Percentiles rank a stretch among this genome's conserved stretches.
Conservation (phyloP, 495 filamentous ascomycete genomes). For the Penicillium mononematosum region DNA sequence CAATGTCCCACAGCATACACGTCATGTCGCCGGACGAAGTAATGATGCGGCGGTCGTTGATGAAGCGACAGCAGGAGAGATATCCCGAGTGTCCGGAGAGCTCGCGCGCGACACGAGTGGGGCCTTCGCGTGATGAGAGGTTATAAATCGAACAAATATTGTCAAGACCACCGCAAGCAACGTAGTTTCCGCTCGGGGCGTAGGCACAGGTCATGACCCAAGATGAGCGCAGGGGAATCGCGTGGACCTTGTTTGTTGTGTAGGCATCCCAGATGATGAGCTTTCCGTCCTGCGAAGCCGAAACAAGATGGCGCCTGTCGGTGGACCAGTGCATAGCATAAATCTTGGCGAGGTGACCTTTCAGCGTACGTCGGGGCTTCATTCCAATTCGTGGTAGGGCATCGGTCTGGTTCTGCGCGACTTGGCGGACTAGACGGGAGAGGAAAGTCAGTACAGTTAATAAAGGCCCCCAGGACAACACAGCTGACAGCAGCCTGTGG, state of each 20-base stretch:
- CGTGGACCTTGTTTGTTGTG: conserved; percentile 99
- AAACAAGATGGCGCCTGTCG: conserved; percentile 95
- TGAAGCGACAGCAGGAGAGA: conserved; percentile 97
- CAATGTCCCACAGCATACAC: conserved; percentile 99
- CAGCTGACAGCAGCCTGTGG: neutral
- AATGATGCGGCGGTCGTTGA: conserved; percentile 96
- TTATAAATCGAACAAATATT: conserved; percentile 99
- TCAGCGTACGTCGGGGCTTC: conserved; percentile 92
- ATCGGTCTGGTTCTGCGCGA: conserved; percentile 86
- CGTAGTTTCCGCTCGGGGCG: conserved; percentile 95
- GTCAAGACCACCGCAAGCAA: conserved; percentile 96
- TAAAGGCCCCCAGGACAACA: neutral
- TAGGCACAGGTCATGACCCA: conserved; percentile 99
- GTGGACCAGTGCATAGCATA: conserved; percentile 99
- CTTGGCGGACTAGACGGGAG: conserved; percentile 71
- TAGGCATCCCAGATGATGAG: conserved; percentile 99
- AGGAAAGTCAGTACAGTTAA: conserved; percentile 5
- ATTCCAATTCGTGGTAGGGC: conserved; percentile 87
- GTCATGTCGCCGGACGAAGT: conserved; percentile 99
- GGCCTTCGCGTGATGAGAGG: conserved; percentile 91
- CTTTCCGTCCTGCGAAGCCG: conserved; percentile 98
- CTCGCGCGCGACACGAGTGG: conserved; percentile 93
- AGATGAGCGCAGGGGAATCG: conserved; percentile 95
- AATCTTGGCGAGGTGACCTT: conserved; percentile 97
- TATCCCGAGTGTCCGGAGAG: conserved; percentile 97